Conservation (phyloP, 139 green algal species). For the Pseudopediastrum boryanum region DNA sequence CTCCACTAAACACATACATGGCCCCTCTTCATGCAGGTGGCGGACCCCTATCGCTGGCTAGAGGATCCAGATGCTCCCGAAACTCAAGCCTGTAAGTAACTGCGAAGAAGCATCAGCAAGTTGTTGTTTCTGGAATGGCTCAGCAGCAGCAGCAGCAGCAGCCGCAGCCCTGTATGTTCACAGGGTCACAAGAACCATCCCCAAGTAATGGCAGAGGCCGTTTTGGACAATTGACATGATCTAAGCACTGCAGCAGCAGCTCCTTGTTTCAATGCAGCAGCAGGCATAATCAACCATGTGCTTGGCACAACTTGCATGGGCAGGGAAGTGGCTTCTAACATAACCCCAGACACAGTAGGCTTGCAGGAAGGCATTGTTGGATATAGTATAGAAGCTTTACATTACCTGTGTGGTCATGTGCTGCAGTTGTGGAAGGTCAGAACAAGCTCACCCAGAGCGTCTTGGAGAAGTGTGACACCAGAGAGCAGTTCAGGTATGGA, state of each 20-base stretch:
- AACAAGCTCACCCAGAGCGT: constrained; percentile 80
- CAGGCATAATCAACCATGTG: no score
- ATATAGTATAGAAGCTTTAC: no score
- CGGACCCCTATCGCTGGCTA: constrained; percentile 86
- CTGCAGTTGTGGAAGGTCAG: constrained; percentile 82
- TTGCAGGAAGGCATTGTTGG: no score
- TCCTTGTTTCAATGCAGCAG: no score
- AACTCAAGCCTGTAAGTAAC: constrained; percentile 66
- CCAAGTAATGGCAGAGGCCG: background rate
- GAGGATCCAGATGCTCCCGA: constrained; percentile 86
- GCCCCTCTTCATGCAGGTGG: no score
- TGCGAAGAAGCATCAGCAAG: background rate
- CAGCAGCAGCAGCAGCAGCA: constrained; percentile 1
- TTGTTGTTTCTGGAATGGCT: background rate
- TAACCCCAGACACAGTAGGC: no score
- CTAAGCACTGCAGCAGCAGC: background rate
- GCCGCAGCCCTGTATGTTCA: background rate
- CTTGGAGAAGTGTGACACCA: constrained; percentile 68
- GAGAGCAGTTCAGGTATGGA: constrained; percentile 71
- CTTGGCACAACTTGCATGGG: no score
- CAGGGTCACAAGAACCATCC: background rate
- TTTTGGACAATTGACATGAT: background rate
- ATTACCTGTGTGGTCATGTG: no score
- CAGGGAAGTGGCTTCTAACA: no score
- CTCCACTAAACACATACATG: no score